Base-by-base conservation (phyloP, 2,329 filamentous ascomycete species). In the Pseudocercospora macadamiae region DNA sequence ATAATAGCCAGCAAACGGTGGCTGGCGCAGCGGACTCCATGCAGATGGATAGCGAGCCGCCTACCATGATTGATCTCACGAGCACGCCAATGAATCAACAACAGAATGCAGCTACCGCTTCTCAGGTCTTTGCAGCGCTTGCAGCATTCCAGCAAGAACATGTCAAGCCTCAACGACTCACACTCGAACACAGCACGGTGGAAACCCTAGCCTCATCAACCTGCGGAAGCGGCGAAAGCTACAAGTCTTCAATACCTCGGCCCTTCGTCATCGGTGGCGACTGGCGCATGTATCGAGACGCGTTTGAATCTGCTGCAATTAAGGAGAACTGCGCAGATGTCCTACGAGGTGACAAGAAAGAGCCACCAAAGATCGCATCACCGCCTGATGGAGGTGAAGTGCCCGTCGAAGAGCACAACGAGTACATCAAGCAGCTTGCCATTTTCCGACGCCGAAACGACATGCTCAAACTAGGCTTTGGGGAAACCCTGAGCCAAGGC, bases 371-470 rank as follows among this genome's bases (percentile, higher is more conserved):
- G 12, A 34, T 49, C 26, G 68, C 68, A 4, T 16, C 58, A 4
- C 58, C 58, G n/a, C 37, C 44, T 5, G 55, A 49, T 4, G 59
- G 48, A 18, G 48, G 39, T 3, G 63, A 60, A 12, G 61, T 70
- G 23, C 57, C 63, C 18, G 64, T 71, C 18, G 68, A 71, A 51
- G 62, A 66, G 7, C 69, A 69, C 66, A 73, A 73, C 53, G 70
- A 73, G 42, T 70, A 72, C 59, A 63, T 73, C 64, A 70, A 70
- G 49, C 69, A 70, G 48, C 54, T 69, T 25, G 70, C 70, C 55
- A 73, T 73, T 53, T 73, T 63, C 63, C 63, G 65, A 25, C 64
- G 70, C 4, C 67, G 71, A 21, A 71, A 73, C 42, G 54, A 64
- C 21, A 64, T 67, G 37, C 62, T 73, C 16, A 63, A 70, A 19